Conservation (phyloP, 2,329 filamentous ascomycete species). For the Helminthosporium solani region DNA sequence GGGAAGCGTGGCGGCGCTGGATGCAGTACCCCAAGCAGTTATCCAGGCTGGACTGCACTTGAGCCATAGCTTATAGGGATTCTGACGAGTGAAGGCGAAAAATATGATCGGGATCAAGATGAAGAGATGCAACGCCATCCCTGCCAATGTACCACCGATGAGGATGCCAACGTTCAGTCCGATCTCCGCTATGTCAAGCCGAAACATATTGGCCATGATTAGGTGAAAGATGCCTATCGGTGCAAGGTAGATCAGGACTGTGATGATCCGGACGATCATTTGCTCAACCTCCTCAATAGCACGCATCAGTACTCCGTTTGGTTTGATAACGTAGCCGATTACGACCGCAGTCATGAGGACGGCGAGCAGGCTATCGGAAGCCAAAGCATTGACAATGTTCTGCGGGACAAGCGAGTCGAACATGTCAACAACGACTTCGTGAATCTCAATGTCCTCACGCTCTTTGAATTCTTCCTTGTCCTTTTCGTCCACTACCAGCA, state of each 20-base stretch:
- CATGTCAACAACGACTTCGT: slow-evolving; percentile 51
- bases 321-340: slow-evolving; percentile 51
- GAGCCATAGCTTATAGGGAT: slow-evolving; percentile 53
- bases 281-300: slow-evolving; percentile 51
- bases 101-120: slow-evolving; percentile 47
- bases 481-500: slow-evolving; percentile 33
- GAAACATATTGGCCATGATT: slow-evolving; percentile 55
- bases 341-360: slow-evolving; percentile 52
- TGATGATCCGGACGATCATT: slow-evolving; percentile 51
- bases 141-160: slow-evolving; percentile 50
- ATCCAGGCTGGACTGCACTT: slow-evolving; percentile 55
- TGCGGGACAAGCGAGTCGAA: slow-evolving; percentile 53
- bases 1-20: slow-evolving; percentile 54
- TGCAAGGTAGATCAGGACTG: slow-evolving; percentile 51
- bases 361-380: slow-evolving; percentile 49
- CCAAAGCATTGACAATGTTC: slow-evolving; percentile 52
- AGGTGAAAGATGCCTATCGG: slow-evolving; percentile 57
- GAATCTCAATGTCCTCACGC: slow-evolving; percentile 37
- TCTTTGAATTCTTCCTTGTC: slow-evolving; percentile 40
- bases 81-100: slow-evolving; percentile 41
- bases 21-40: slow-evolving; percentile 57
- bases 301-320: slow-evolving; percentile 44
- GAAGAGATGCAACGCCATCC: slow-evolving; percentile 52
- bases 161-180: slow-evolving; percentile 54
- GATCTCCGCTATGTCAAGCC: slow-evolving; percentile 50